Percentiles rank a stretch among this genome's conserved stretches.
phyloP scores from a whole-genome alignment of 768 basidiomycete species.

The Lyophyllum shimeji region DNA sequence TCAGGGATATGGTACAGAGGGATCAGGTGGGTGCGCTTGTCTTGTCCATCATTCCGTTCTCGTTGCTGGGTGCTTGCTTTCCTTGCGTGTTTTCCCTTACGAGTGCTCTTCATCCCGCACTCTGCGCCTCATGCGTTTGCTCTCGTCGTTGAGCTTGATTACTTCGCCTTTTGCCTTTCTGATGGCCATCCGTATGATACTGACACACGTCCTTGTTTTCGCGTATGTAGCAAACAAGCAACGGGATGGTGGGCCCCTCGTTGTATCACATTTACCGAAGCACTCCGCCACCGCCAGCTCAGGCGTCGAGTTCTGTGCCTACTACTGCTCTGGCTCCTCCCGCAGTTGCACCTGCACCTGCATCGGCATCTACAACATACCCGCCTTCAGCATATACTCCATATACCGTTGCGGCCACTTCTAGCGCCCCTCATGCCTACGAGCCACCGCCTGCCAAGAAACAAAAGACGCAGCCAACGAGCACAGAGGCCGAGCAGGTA shows the following conservation, averaged over 20 bases:
- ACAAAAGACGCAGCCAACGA: not conserved
- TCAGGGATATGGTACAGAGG: constrained; percentile 14
- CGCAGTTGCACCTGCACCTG: constrained; percentile 3
- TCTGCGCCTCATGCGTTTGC: too few species aligned
- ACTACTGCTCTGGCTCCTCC: constrained; percentile 5
- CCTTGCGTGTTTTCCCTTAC: not conserved
- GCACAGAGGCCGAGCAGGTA: not conserved
- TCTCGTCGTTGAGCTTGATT: not conserved
- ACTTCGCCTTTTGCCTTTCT: not conserved
- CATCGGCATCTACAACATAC: constrained; percentile 1
- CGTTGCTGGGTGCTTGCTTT: not conserved
- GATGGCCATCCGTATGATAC: not conserved
- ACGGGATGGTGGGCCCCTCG: constrained; percentile 8
- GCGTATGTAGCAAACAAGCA: constrained; percentile 3
- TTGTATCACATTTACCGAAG: constrained; percentile 13
- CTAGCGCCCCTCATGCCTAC: constrained; percentile 4
- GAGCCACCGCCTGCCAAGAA: constrained; percentile 16
- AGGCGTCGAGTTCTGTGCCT: constrained; percentile 2
- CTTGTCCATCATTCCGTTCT: too few species aligned
- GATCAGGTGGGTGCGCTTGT: constrained; percentile 2
- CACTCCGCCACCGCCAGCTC: not conserved
- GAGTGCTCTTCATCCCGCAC: too few species aligned
- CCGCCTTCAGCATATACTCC: not conserved
- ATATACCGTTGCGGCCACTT: not conserved
- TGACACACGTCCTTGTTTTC: not conserved